A percentile compares a stretch with the other conserved stretches of the same genome.
Conservation (phyloP, 2,329 filamentous ascomycete species). For the Plectosphaerella plurivora region DNA sequence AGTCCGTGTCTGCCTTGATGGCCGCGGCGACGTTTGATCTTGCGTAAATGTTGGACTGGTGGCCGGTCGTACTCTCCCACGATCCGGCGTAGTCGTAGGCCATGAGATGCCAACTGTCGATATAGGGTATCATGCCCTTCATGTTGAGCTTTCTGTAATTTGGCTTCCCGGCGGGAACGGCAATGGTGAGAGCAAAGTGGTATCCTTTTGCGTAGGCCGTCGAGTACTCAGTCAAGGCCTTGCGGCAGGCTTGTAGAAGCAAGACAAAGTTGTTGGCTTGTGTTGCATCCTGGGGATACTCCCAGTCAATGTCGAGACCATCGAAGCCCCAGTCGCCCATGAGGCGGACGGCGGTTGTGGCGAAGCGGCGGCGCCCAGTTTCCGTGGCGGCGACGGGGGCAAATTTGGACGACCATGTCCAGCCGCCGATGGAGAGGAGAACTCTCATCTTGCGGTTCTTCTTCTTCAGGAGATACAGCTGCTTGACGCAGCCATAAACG, state of each 20-base stretch:
- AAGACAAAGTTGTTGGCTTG: slow-evolving; percentile 37
- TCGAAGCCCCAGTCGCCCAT: slow-evolving; percentile 64
- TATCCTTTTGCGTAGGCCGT: slow-evolving; percentile 31
- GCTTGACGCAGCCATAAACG: slow-evolving; percentile 73
- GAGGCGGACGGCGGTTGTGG: slow-evolving; percentile 61
- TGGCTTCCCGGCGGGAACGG: slow-evolving; percentile 40
- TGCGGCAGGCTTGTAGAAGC: slow-evolving; percentile 36
- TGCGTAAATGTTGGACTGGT: slow-evolving; percentile 65
- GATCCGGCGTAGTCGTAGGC: slow-evolving; percentile 67
- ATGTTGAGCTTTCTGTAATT: slow-evolving; percentile 49
- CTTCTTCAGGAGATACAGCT: slow-evolving; percentile 73
- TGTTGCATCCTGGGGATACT: slow-evolving; percentile 36
- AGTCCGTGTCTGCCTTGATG: slow-evolving; percentile 67
- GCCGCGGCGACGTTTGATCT: slow-evolving; percentile 37
- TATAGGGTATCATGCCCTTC: slow-evolving; percentile 47
- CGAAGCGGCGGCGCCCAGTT: slow-evolving; percentile 61
- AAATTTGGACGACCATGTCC: slow-evolving; percentile 71
- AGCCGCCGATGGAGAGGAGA: slow-evolving; percentile 78
- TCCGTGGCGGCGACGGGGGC: slow-evolving; percentile 56
- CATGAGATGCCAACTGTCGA: slow-evolving; percentile 62
- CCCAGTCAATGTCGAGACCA: slow-evolving; percentile 55
- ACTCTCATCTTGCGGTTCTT: slow-evolving; percentile 71
- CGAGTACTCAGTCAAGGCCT: slow-evolving; percentile 38
- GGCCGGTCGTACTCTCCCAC: slow-evolving; percentile 59
- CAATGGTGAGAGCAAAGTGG: slow-evolving; percentile 47